A percentile compares a stretch with the other conserved stretches of the same genome.
Evolutionary conservation across 2,329 filamentous ascomycete species (phyloP).

Genomic region (Pseudocercospora fuligena): DNA sequence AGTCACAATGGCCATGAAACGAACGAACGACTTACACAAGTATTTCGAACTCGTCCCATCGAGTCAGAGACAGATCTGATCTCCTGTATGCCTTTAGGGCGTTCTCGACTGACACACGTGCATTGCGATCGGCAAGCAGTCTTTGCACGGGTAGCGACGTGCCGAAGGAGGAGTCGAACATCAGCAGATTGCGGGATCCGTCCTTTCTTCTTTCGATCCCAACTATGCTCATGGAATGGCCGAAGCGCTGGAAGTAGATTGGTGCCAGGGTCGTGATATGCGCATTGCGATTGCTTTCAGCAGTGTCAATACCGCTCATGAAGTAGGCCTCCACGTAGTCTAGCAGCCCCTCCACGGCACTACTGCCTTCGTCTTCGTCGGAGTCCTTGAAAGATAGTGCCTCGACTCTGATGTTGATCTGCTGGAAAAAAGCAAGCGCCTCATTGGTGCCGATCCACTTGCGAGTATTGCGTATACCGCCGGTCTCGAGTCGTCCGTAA

Average conservation of each 20-base stretch:
- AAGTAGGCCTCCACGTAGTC: slow-evolving; percentile 77
- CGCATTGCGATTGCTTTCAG: slow-evolving; percentile 64
- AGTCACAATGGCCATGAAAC: slow-evolving; percentile 27
- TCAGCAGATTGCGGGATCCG: slow-evolving; percentile 71
- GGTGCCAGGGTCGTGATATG: slow-evolving; percentile 74
- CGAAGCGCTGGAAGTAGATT: slow-evolving; percentile 88
- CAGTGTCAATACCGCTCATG: slow-evolving; percentile 52
- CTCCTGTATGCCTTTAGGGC: slow-evolving; percentile 76
- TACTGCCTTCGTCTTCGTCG: slow-evolving; percentile 50
- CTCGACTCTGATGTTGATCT: slow-evolving; percentile 61
- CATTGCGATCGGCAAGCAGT: slow-evolving; percentile 56
- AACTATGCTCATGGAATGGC: slow-evolving; percentile 89
- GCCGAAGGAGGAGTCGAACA: slow-evolving; percentile 86
- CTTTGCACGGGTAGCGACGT: slow-evolving; percentile 68
- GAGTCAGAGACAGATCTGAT: slow-evolving; percentile 68
- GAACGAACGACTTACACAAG: slow-evolving; percentile 41
- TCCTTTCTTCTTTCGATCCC: slow-evolving; percentile 74
- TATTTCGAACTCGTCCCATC: slow-evolving; percentile 75
- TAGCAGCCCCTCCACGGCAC: slow-evolving; percentile 63
- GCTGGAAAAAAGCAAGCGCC: slow-evolving; percentile 78
- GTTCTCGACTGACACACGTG: slow-evolving; percentile 46
- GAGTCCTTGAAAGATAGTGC: slow-evolving; percentile 52
- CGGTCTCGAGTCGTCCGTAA: slow-evolving; percentile 77
- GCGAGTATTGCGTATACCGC: slow-evolving; percentile 82
- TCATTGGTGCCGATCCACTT: slow-evolving; percentile 97